phyloP scores from a whole-genome alignment of 2,329 filamentous ascomycete species.

The Fusarium sp. region DNA sequence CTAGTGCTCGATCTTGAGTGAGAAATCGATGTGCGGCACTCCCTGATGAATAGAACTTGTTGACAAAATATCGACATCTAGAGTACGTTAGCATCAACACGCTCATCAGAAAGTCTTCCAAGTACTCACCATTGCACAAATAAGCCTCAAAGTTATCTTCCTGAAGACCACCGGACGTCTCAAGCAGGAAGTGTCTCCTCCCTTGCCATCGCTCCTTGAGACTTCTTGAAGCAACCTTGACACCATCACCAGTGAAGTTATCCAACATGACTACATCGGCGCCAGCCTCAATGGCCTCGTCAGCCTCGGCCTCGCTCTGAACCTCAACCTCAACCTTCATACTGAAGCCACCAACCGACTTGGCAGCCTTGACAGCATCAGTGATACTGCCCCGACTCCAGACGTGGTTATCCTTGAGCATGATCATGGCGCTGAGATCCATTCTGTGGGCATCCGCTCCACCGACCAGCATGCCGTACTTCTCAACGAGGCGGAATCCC shows the following conservation, averaged over 20 bases:
- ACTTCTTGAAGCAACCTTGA: slow-evolving; percentile 76
- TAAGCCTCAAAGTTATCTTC: slow-evolving; percentile 84
- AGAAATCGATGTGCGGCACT: slow-evolving; percentile 93
- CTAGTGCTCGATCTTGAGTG: slow-evolving; percentile 78
- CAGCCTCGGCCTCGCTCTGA: slow-evolving; percentile 84
- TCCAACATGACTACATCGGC: slow-evolving; percentile 98
- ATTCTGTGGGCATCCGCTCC: slow-evolving; percentile 92
- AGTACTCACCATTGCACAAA: slow-evolving; percentile 72
- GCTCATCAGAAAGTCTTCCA: background rate
- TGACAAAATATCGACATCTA: slow-evolving; percentile 93
- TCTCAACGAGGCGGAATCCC: slow-evolving; percentile 93
- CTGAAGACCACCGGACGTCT: slow-evolving; percentile 91
- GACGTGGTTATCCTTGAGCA: slow-evolving; percentile 99
- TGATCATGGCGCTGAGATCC: slow-evolving; percentile 93
- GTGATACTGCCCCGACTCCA: slow-evolving; percentile 91
- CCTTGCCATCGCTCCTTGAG: slow-evolving; percentile 85
- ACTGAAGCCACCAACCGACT: slow-evolving; percentile 85
- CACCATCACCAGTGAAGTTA: slow-evolving; percentile 86
- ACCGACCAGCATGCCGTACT: slow-evolving; percentile 96
- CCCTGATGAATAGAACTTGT: slow-evolving; percentile 98
- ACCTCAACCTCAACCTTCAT: slow-evolving; percentile 98
- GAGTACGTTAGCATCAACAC: background rate
- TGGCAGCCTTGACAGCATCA: slow-evolving; percentile 84
- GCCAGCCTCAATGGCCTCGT: slow-evolving; percentile 89
- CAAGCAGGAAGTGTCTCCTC: slow-evolving; percentile 79